Evolutionary conservation across 176 grass and related monocot species (phyloP).

Genomic region (Otatea glauca): DNA sequence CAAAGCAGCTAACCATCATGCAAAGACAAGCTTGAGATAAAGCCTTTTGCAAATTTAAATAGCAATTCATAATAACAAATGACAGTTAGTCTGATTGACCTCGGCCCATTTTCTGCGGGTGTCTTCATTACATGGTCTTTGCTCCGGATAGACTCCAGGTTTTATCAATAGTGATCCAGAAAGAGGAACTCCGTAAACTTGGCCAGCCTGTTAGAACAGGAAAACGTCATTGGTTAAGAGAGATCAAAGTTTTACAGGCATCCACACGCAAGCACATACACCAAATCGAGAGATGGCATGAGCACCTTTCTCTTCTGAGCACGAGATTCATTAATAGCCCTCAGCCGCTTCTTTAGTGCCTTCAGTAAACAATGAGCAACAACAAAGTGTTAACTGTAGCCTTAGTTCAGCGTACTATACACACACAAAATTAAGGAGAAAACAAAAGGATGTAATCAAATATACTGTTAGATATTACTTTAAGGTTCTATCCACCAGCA

Average conservation of each 20-base stretch:
- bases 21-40: constrained; percentile 28
- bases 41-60: constrained; percentile 18
- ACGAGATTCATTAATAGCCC: constrained; percentile 96
- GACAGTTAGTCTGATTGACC: constrained; percentile 50
- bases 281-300: neutral
- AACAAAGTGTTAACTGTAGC: constrained; percentile 42
- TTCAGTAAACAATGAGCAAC: constrained; percentile 45
- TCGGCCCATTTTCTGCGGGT: constrained; percentile 89
- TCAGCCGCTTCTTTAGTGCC: constrained; percentile 83
- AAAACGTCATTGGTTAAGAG: constrained; percentile 30
- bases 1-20: constrained; percentile 38
- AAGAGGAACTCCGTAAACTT: constrained; percentile 99
- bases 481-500: neutral
- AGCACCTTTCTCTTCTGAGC: constrained; percentile 97
- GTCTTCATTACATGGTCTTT: constrained; percentile 87
- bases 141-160: constrained; percentile 87
- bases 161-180: constrained; percentile 83
- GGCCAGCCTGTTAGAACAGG: constrained; percentile 78
- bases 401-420: constrained; percentile 16
- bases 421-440: constrained; percentile 5
- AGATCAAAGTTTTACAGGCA: constrained; percentile 39
- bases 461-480: neutral
- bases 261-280: constrained; percentile 32
- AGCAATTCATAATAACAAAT: constrained; percentile 30
- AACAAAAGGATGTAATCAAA: neutral